Percentiles rank a stretch among this genome's conserved stretches.
These are phyloP conservation scores for Solanum appendiculatum DNA, from an alignment of 257 asterid species.

Conservation along the genomic window DNA sequence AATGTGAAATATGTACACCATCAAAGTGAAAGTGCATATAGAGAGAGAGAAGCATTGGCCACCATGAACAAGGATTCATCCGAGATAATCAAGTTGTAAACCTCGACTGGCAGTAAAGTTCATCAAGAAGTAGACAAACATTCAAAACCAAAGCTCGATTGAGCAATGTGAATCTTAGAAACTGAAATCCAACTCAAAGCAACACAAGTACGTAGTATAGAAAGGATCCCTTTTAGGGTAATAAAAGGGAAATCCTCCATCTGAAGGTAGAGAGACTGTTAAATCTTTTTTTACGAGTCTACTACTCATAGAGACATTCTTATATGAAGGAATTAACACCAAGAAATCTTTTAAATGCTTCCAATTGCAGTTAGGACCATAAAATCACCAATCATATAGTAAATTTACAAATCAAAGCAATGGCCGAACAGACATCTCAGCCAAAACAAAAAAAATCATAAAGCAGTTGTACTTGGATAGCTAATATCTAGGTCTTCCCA, in stretches of 20 bases:
- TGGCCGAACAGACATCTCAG: not conserved
- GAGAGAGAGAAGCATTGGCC: not conserved
- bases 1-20: not conserved
- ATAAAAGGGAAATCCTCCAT: not conserved
- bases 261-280: not conserved
- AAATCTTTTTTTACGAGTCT: not conserved
- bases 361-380: not conserved
- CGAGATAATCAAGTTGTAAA: not conserved
- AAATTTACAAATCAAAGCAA: not conserved
- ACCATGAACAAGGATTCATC: not conserved
- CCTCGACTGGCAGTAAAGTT: not conserved
- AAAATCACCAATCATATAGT: not conserved
- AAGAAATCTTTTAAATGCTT: not conserved
- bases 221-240: not conserved
- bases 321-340: not conserved
- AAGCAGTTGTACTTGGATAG: not conserved
- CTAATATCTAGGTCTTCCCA: constrained; percentile 6
- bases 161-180: not conserved
- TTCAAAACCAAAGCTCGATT: too few species aligned
- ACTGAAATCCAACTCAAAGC: not conserved
- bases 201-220: not conserved
- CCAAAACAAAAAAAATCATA: not conserved
- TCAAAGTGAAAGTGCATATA: not conserved
- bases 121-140: not conserved
- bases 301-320: not conserved